Conservation (phyloP, 2,329 filamentous ascomycete species). For the Cercospora sp. region DNA sequence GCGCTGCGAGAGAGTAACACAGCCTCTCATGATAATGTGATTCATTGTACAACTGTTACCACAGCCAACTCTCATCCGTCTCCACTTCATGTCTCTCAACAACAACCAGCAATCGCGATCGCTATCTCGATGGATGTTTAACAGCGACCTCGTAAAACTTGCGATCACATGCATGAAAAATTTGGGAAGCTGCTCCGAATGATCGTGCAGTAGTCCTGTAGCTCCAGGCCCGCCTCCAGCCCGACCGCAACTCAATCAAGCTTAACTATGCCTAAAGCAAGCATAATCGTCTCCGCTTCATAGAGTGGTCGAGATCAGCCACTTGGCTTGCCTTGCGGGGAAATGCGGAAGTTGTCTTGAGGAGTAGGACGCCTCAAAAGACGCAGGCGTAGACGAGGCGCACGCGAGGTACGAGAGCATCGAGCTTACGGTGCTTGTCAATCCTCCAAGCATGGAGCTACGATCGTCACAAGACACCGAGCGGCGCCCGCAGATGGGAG, state of each 20-base stretch:
- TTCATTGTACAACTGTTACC: slow-evolving; percentile 4
- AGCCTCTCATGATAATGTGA: slow-evolving; percentile 8
- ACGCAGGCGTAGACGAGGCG: slow-evolving; percentile 11
- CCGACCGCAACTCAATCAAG: background rate
- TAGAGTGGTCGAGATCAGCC: slow-evolving; percentile 1
- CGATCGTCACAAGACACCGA: slow-evolving; percentile 4
- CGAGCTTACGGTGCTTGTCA: slow-evolving; percentile 5
- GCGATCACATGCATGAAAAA: background rate
- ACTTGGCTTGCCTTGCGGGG: slow-evolving; percentile 1
- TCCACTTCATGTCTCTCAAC: slow-evolving; percentile 1
- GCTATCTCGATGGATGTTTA: background rate
- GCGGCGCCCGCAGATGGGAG: slow-evolving; percentile 1
- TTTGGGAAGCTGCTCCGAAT: background rate
- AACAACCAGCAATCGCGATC: background rate
- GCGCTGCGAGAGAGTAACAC: slow-evolving; percentile 3
- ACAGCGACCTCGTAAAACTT: background rate
- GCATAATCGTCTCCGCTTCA: background rate
- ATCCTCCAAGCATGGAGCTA: background rate
- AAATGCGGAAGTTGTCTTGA: slow-evolving; percentile 4
- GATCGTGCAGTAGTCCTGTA: background rate
- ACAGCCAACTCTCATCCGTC: background rate
- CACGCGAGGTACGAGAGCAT: slow-evolving; percentile 8
- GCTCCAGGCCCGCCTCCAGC: background rate
- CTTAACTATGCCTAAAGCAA: slow-evolving; percentile 7
- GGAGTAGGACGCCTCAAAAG: background rate